Conservation (phyloP, 2,329 filamentous ascomycete genomes). For the Fonsecaea pedrosoi region DNA sequence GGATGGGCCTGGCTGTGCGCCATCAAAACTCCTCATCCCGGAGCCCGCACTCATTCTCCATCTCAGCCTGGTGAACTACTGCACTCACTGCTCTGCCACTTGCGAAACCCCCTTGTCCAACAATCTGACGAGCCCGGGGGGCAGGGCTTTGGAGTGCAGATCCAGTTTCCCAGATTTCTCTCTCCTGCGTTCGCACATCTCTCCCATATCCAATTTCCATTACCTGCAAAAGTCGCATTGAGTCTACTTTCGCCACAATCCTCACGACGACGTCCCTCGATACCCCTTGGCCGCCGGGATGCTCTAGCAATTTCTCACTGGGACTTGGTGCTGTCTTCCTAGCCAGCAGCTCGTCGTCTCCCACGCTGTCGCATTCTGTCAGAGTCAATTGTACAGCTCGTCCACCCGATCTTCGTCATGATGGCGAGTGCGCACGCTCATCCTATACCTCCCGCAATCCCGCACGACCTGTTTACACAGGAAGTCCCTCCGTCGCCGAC, state of each 20-base stretch:
- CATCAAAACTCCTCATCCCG: constrained; percentile 8
- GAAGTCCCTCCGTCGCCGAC: constrained; percentile 74
- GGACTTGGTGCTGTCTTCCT: constrained; percentile 9
- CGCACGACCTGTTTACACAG: constrained; percentile 31
- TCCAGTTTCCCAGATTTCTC: not conserved
- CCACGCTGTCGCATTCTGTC: constrained; percentile 16
- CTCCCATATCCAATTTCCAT: not conserved
- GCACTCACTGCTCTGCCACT: constrained; percentile 2
- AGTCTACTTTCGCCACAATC: not conserved
- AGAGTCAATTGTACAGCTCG: constrained; percentile 7
- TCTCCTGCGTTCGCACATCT: not conserved
- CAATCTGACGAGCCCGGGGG: constrained; percentile 2
- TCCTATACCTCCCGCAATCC: constrained; percentile 32
- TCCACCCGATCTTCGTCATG: not conserved
- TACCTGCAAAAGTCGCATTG: not conserved
- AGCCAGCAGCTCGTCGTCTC: constrained; percentile 10
- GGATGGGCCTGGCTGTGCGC: not conserved
- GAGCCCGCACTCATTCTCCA: constrained; percentile 11
- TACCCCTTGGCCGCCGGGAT: not conserved
- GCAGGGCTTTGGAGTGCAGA: not conserved
- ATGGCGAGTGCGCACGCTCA: constrained; percentile 31
- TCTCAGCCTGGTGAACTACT: constrained; percentile 4
- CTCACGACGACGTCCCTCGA: not conserved
- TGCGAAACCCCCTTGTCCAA: constrained; percentile 5
- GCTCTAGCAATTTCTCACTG: not conserved